Evolutionary conservation across 2,329 filamentous ascomycete species (phyloP).

Genomic region (Fusarium illudens): DNA sequence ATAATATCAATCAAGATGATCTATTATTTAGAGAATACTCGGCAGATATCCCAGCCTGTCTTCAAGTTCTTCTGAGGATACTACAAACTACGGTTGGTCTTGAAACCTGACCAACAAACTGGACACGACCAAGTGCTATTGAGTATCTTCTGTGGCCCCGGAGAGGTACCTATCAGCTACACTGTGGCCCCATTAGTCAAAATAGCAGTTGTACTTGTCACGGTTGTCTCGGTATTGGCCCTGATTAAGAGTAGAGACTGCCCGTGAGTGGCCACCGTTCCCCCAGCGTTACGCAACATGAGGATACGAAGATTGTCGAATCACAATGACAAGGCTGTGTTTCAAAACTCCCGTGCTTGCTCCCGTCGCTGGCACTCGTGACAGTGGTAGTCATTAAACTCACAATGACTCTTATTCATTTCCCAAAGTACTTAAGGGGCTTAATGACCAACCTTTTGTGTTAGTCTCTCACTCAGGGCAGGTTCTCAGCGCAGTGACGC

Average conservation of each 20-base stretch:
- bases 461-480: background rate
- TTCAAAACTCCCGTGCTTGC: background rate
- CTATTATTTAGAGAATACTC: background rate
- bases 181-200: background rate
- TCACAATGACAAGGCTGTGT: background rate
- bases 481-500: background rate
- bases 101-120: background rate
- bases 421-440: background rate
- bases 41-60: background rate
- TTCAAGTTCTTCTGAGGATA: background rate
- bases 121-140: background rate
- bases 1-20: background rate
- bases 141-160: background rate
- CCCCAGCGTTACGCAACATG: background rate
- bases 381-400: background rate
- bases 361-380: background rate
- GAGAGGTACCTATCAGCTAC: too few species aligned
- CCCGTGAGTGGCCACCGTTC: background rate
- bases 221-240: background rate
- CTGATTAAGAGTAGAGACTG: background rate
- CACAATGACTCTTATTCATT: background rate
- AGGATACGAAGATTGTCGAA: background rate
- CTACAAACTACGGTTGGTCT: background rate
- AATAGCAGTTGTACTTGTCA: background rate
- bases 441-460: background rate